Base-by-base conservation (phyloP, 305 asterid species). In the Fraxinus paxiana region DNA sequence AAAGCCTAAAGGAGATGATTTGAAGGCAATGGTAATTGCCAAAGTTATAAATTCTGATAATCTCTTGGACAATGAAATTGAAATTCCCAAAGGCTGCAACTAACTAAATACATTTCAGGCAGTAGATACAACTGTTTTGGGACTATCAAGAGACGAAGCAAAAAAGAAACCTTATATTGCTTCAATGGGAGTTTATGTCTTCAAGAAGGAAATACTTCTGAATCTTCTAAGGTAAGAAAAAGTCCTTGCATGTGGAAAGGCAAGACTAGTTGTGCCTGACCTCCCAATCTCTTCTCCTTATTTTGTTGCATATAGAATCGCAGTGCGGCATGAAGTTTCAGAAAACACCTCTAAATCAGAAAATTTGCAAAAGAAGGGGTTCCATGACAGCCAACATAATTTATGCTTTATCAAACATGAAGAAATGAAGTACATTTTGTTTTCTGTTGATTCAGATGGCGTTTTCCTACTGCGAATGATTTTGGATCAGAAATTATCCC, bases 401-500 rank as follows among this genome's bases (percentile, higher is more conserved):
- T 30, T 69, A 12, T 1, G 77, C 82, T 80, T 67, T 10, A n/a
- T 83, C 74, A 76, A 77, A 76, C 24, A 33, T 65, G 61, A 80
- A 81, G 81, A 43, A 24, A 37, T 41, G 35, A 71, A 84, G 73
- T 71, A 71, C 2, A 15, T 61, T 77, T 63, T 41, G 35, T 67
- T 51, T 43, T 46, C 24, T 82, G 80, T 80, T 80, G 80, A 78
- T 83, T 67, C 86, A 92, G 97, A 90, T 92, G 97, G 97, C 94
- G 98, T 80, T 95, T 95, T 83, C 99, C 99, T 1, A 95, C 98
- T 5, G 94, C 99, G 30, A 95, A 95, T 82, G 99, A 95, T 86
- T 93, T 95, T 54, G 99, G 98, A 70, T 95, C 99, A 82, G 99
- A 95, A 85, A 95, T 92, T 20, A 95, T 95, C 83, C 99, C 99